phyloP scores from a whole-genome alignment of 202 grass and related monocot species.

The Eragrostis tef region DNA sequence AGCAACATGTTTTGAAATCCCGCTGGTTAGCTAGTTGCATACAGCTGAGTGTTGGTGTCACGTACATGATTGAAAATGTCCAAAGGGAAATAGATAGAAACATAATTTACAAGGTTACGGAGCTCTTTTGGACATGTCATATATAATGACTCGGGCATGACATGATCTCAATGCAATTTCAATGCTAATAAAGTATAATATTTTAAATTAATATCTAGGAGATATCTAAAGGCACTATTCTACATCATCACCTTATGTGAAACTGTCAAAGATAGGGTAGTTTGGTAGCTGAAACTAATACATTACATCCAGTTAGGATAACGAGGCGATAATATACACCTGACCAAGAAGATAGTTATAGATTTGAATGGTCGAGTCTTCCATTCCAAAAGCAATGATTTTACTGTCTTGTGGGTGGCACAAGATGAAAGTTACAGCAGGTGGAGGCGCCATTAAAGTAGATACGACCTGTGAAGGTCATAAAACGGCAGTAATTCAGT shows the following conservation, averaged over 20 bases:
- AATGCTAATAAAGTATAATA: neutral
- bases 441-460: constrained; percentile 86
- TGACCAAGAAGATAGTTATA: constrained; percentile 81
- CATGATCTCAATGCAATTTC: too few species aligned
- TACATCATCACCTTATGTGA: neutral
- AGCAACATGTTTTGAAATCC: neutral
- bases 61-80: neutral
- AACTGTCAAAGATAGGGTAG: neutral
- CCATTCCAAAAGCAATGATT: constrained; percentile 97
- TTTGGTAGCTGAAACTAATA: neutral
- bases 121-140: neutral
- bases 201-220: neutral
- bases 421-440: constrained; percentile 80
- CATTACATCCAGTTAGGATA: neutral
- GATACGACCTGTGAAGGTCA: constrained; percentile 66
- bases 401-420: constrained; percentile 96
- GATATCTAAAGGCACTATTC: neutral
- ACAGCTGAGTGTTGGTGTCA: neutral
- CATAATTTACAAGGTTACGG: neutral
- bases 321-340: constrained; percentile 31
- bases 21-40: neutral
- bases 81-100: neutral
- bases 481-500: neutral
- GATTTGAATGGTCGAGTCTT: constrained; percentile 92
- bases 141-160: too few species aligned